Percentiles rank a stretch among this genome's conserved stretches.
Evolutionary conservation across 2,329 filamentous ascomycete genomes (phyloP).

Genomic region (Pezicula radicicola): DNA sequence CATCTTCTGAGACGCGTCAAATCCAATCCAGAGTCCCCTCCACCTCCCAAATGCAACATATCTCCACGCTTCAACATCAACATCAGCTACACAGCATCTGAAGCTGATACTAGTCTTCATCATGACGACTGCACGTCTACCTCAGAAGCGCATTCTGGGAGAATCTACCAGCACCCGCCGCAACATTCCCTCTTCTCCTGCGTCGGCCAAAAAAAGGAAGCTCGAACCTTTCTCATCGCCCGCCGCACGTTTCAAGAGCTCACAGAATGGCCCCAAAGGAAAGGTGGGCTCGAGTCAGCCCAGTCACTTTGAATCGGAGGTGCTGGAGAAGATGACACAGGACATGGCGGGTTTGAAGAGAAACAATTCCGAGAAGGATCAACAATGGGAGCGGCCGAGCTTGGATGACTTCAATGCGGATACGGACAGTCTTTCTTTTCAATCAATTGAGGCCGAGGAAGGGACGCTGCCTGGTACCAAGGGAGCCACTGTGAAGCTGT

Average conservation of each 20-base stretch:
- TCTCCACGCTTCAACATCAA: too few species aligned
- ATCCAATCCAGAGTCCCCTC: neutral
- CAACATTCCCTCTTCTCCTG: slow-evolving; percentile 56
- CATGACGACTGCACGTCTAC: slow-evolving; percentile 41
- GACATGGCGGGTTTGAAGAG: slow-evolving; percentile 84
- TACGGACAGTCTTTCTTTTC: slow-evolving; percentile 76
- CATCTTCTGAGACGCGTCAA: neutral
- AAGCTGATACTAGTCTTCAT: slow-evolving; percentile 1
- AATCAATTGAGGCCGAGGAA: slow-evolving; percentile 94
- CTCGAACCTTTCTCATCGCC: slow-evolving; percentile 62
- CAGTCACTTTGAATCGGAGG: slow-evolving; percentile 89
- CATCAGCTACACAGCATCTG: too few species aligned
- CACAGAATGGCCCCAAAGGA: slow-evolving; percentile 58
- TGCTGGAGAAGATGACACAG: slow-evolving; percentile 93
- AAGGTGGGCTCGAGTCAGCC: slow-evolving; percentile 71
- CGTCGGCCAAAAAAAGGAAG: slow-evolving; percentile 68
- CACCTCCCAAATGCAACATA: neutral
- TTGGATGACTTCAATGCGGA: slow-evolving; percentile 59
- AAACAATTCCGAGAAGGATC: slow-evolving; percentile 87
- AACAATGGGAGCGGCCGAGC: slow-evolving; percentile 76
- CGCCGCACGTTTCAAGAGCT: slow-evolving; percentile 57
- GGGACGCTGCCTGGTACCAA: slow-evolving; percentile 75
- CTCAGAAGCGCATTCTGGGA: slow-evolving; percentile 71
- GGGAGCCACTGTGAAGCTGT: slow-evolving; percentile 76
- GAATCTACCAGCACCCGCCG: slow-evolving; percentile 63